phyloP scores from a whole-genome alignment of 1,284 basidiomycete genomes.

The Neolentinus lepideus region DNA sequence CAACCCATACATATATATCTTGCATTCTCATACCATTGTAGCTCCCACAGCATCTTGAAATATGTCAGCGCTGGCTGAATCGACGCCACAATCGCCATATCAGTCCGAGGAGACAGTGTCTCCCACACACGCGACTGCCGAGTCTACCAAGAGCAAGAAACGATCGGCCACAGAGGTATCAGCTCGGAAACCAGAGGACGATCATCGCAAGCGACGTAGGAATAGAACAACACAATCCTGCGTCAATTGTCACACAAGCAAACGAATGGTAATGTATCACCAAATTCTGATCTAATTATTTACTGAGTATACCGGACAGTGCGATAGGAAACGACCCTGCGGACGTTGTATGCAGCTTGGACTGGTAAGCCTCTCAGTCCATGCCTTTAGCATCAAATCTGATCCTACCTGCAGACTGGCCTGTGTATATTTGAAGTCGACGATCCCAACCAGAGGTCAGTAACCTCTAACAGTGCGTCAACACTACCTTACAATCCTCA shows the following conservation, averaged over 20 bases:
- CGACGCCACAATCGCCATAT: background rate
- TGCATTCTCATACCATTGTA: background rate
- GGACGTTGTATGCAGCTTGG: constrained; percentile 69
- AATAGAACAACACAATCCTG: constrained; percentile 64
- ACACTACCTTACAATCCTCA: background rate
- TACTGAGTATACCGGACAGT: constrained; percentile 30
- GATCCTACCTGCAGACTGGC: constrained; percentile 46
- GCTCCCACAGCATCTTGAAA: background rate
- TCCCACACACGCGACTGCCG: constrained; percentile 16
- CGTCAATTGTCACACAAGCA: constrained; percentile 68
- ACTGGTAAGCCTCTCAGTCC: constrained; percentile 35
- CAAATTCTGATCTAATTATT: background rate
- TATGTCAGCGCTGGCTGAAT: background rate
- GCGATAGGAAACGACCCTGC: constrained; percentile 66
- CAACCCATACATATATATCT: background rate
- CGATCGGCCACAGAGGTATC: constrained; percentile 14
- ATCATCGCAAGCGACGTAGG: constrained; percentile 49
- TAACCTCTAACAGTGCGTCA: constrained; percentile 1
- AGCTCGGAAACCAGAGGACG: constrained; percentile 23
- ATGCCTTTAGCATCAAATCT: background rate
- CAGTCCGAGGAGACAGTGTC: background rate
- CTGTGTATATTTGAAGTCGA: constrained; percentile 82
- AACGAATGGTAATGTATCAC: constrained; percentile 59
- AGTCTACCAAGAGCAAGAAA: constrained; percentile 21
- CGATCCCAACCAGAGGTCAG: constrained; percentile 53